Conservation (phyloP, 2,329 filamentous ascomycete genomes). For the Aspergillus bombycis region DNA sequence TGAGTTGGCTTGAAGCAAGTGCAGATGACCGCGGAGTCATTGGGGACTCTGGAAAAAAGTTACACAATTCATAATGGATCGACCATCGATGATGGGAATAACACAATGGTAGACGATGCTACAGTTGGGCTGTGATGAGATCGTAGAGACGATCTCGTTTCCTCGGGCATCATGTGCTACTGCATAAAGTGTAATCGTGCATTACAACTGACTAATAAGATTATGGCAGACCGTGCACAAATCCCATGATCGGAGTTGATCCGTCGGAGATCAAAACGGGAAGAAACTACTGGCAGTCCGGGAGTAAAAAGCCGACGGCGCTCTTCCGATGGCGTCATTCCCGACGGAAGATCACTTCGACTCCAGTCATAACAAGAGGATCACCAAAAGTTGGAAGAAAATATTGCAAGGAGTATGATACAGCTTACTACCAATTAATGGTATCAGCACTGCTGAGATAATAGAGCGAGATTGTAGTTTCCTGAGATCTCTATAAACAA, state of each 20-base stretch:
- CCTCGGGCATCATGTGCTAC: neutral
- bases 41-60: neutral
- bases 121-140: neutral
- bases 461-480: neutral
- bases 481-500: neutral
- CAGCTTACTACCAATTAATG: neutral
- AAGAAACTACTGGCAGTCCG: no score
- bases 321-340: conserved; percentile 1
- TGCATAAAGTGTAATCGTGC: neutral
- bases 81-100: neutral
- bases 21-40: neutral
- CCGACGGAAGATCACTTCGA: neutral
- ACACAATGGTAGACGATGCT: neutral
- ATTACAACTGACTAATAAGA: neutral
- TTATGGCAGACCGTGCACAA: neutral
- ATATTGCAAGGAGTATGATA: neutral
- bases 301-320: neutral
- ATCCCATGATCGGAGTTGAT: neutral
- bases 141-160: neutral
- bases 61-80: neutral
- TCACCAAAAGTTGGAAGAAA: neutral
- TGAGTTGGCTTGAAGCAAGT: neutral
- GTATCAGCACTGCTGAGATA: neutral
- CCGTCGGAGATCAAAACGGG: neutral
- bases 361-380: neutral